A percentile compares a stretch with the other conserved stretches of the same genome.
These are phyloP conservation scores for Silene coronaria DNA, from an alignment of 179 eudicot species.

Conservation along the genomic window DNA sequence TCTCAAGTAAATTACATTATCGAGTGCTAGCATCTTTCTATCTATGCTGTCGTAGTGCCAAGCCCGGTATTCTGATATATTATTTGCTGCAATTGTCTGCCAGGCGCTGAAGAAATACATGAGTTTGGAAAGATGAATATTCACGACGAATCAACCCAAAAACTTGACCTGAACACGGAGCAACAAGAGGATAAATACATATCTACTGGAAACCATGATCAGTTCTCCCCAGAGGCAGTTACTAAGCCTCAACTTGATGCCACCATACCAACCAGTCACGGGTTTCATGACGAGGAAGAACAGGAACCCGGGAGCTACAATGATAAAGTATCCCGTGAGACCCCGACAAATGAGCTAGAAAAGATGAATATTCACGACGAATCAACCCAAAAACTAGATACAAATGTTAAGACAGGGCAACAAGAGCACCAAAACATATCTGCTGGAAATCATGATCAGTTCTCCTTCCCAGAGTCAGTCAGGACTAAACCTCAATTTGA, in stretches of 20 bases:
- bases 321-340: too few species aligned
- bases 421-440: conserved; percentile 7
- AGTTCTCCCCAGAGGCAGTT: background rate
- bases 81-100: background rate
- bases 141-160: conserved; percentile 10
- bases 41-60: too few species aligned
- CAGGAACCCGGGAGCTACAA: background rate
- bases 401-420: conserved; percentile 1
- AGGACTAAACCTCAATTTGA: conserved; percentile 3
- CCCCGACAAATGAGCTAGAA: conserved; percentile 24
- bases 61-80: background rate
- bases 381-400: conserved; percentile 3
- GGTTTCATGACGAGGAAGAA: background rate
- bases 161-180: background rate
- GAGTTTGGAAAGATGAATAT: conserved; percentile 41
- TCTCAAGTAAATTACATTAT: too few species aligned
- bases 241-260: background rate
- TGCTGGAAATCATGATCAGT: conserved; percentile 37
- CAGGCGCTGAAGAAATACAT: conserved; percentile 42
- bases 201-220: background rate
- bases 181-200: too few species aligned
- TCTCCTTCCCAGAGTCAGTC: conserved; percentile 41
- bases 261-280: too few species aligned
- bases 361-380: conserved; percentile 35
- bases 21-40: too few species aligned